Evolutionary conservation across 805 yeast genomes (phyloP).

Genomic region (Candida peoriensis): DNA sequence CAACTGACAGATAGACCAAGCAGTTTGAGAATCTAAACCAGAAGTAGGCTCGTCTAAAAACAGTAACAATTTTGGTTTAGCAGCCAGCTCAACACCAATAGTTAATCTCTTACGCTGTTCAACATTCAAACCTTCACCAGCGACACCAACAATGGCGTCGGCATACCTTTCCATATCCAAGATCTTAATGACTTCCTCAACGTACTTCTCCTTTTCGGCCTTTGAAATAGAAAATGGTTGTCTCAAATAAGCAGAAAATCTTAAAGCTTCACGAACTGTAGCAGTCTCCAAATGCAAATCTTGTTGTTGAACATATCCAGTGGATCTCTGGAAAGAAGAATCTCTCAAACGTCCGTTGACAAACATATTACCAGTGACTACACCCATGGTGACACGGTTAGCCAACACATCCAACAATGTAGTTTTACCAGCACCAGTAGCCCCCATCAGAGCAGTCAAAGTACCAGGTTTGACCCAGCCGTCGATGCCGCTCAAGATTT

Average conservation of each 20-base stretch:
- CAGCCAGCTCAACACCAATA: slow-evolving; percentile 62
- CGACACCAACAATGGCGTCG: slow-evolving; percentile 69
- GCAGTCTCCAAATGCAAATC: slow-evolving; percentile 63
- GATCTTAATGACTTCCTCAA: slow-evolving; percentile 57
- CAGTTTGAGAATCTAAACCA: slow-evolving; percentile 63
- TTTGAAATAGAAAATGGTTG: slow-evolving; percentile 49
- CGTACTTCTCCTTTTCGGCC: slow-evolving; percentile 57
- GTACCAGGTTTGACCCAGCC: slow-evolving; percentile 87
- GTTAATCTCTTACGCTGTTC: slow-evolving; percentile 62
- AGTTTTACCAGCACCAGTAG: slow-evolving; percentile 80
- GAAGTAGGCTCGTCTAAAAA: slow-evolving; percentile 68
- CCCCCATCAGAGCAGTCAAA: slow-evolving; percentile 73
- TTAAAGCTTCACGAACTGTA: slow-evolving; percentile 71
- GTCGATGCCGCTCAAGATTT: slow-evolving; percentile 59
- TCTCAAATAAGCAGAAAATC: slow-evolving; percentile 63
- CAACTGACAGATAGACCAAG: slow-evolving; percentile 59
- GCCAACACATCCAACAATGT: slow-evolving; percentile 68
- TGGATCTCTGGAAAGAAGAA: slow-evolving; percentile 51
- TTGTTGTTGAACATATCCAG: slow-evolving; percentile 67
- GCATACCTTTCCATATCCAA: slow-evolving; percentile 62
- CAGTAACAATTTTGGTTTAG: slow-evolving; percentile 54
- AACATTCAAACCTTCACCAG: slow-evolving; percentile 65
- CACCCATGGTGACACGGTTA: slow-evolving; percentile 66
- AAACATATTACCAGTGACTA: slow-evolving; percentile 62
- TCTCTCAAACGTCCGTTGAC: slow-evolving; percentile 61